phyloP scores from a whole-genome alignment of 768 basidiomycete species.

The Lactarius evosmus region DNA sequence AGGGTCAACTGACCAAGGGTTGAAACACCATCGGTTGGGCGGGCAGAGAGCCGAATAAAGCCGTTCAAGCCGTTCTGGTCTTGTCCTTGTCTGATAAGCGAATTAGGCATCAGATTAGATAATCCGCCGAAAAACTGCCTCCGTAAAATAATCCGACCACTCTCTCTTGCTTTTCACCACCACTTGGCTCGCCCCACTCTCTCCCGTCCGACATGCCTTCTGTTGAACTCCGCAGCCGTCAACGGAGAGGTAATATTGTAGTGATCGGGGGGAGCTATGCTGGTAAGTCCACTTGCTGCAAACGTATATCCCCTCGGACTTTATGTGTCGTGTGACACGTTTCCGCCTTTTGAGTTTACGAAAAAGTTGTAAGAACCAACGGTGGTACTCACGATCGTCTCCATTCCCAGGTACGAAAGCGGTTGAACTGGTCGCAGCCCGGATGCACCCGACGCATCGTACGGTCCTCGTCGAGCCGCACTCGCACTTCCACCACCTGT shows the following conservation, averaged over 20 bases:
- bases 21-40: no score
- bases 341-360: no score
- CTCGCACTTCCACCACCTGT: slow-evolving; percentile 37
- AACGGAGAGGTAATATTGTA: slow-evolving; percentile 34
- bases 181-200: background rate
- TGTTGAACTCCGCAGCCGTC: background rate
- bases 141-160: background rate
- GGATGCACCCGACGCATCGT: slow-evolving; percentile 31
- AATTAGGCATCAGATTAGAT: background rate
- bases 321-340: background rate
- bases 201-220: background rate
- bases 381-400: background rate
- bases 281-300: slow-evolving; percentile 26
- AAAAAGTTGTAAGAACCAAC: no score
- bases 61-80: no score
- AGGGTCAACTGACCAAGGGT: no score
- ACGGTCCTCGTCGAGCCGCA: slow-evolving; percentile 38
- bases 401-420: slow-evolving; percentile 27
- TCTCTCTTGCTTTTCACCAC: background rate
- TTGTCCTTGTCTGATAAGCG: slow-evolving; percentile 1
- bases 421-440: slow-evolving; percentile 29
- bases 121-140: background rate
- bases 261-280: slow-evolving; percentile 40
- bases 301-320: background rate
- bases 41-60: no score